A percentile compares a stretch with the other conserved stretches of the same genome.
phyloP scores from a whole-genome alignment of 139 green algal genomes.

The Chlorella sp. region DNA sequence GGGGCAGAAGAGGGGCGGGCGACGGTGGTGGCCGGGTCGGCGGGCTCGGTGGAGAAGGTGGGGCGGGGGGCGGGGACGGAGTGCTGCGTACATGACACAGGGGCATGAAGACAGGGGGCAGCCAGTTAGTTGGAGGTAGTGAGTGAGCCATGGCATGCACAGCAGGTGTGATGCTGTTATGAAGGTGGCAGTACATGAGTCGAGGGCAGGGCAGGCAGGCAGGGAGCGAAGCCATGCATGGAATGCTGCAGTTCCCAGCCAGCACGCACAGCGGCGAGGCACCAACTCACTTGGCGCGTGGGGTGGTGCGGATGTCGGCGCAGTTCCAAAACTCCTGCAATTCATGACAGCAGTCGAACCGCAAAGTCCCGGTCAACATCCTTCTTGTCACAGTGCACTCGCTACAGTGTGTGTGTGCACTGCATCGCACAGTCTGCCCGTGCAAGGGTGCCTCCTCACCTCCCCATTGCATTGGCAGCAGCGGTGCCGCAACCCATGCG shows the following conservation, averaged over 20 bases:
- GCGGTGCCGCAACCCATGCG: no score
- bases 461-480: no score
- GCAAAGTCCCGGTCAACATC: no score
- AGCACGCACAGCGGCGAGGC: neutral
- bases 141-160: no score
- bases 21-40: neutral
- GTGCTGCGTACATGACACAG: neutral
- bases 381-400: no score
- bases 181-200: neutral
- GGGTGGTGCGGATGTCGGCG: conserved; percentile 19
- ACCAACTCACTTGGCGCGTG: neutral
- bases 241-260: neutral
- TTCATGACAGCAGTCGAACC: neutral
- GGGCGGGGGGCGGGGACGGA: neutral
- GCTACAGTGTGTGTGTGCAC: no score
- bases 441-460: no score
- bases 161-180: neutral
- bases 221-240: neutral
- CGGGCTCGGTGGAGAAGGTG: neutral
- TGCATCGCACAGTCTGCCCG: no score
- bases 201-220: neutral
- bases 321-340: conserved; percentile 19
- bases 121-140: neutral
- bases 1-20: neutral
- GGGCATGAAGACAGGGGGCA: neutral